These are phyloP conservation scores for Aspergillus saccharolyticus DNA, from an alignment of 495 filamentous ascomycete species.

Conservation along the genomic window DNA sequence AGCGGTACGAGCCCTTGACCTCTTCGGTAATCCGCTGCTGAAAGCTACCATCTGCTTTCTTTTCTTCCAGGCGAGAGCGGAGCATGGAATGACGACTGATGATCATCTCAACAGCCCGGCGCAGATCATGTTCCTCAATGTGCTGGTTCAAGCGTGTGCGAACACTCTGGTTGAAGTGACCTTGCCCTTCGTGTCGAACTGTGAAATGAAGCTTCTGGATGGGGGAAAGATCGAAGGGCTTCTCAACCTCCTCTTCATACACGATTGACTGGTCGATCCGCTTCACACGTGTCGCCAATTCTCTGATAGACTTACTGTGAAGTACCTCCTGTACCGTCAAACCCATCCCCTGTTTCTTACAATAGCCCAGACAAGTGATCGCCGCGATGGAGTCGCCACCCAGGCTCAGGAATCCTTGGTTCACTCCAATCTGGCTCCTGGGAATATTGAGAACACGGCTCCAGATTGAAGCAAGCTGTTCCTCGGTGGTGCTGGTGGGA, in stretches of 20 bases:
- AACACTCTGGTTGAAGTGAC: constrained; percentile 72
- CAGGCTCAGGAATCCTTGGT: constrained; percentile 57
- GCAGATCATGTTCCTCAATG: constrained; percentile 44
- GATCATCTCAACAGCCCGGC: constrained; percentile 51
- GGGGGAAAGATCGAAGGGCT: constrained; percentile 60
- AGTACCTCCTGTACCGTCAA: constrained; percentile 52
- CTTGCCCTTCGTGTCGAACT: constrained; percentile 46
- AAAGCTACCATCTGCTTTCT: constrained; percentile 20
- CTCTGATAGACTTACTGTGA: constrained; percentile 42
- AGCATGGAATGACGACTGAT: constrained; percentile 68
- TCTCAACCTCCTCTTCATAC: constrained; percentile 38
- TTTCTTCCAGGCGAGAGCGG: constrained; percentile 54
- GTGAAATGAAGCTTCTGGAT: constrained; percentile 70
- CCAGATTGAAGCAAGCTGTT: constrained; percentile 41
- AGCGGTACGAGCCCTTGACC: constrained; percentile 35
- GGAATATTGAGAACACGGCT: constrained; percentile 51
- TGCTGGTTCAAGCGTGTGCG: constrained; percentile 51
- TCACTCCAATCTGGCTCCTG: constrained; percentile 38
- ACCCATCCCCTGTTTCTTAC: constrained; percentile 46
- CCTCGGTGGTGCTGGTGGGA: constrained; percentile 31
- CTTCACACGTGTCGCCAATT: constrained; percentile 34
- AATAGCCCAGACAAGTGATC: constrained; percentile 57
- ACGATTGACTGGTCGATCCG: constrained; percentile 25
- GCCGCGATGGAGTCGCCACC: constrained; percentile 68
- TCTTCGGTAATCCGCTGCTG: constrained; percentile 37